Base-by-base conservation (phyloP, 2,329 filamentous ascomycete genomes). In the Didymella pomorum region DNA sequence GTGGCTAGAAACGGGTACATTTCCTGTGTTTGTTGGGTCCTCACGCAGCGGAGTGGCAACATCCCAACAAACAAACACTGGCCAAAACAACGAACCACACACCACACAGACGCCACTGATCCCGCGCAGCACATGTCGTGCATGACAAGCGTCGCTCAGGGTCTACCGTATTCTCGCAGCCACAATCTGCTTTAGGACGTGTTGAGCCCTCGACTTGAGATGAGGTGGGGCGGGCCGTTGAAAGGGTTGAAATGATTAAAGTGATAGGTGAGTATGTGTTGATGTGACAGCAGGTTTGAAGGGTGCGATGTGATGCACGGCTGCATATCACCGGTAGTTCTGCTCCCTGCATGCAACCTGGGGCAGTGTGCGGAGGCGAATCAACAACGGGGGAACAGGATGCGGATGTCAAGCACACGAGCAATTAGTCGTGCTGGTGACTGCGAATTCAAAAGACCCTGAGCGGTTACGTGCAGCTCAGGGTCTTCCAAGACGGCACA, bases 51-150 rank as follows among this genome's bases (percentile, higher is more conserved):
- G 35, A 51, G 52, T 53, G 56, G 56, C 56, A 42, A 55, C 33
- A 44, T 55, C 56, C 52, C 56, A 60, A 60, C 56, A 60, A 51
- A 39, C 56, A 47, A 43, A 35, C 28, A 16, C 20, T 35, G 47
- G 20, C 23, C 31, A n/a, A 26, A 47, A 39, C 9, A 49, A 33
- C 28, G 28, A 58, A 29, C 44, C 49, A 52, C 44, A 52, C 49
- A 44, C 35, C 10, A 20, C 46, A 21, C 29, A 45, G 28, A 16
- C 35, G n/a, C 20, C 37, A 26, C 11, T 48, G 28, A 44, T 49
- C 16, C n/a, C 23, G 23, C 23, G 23, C 23, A 25, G 23, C 23
- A 7, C 23, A 31, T 54, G 50, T 49, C 21, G 45, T 52, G 45
- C 56, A 53, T 57, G 28, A 43, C 25, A 57, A 45, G 54, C 47